Evolutionary conservation across 306 rosid genomes (phyloP).

Genomic region (Fagus crenata): DNA sequence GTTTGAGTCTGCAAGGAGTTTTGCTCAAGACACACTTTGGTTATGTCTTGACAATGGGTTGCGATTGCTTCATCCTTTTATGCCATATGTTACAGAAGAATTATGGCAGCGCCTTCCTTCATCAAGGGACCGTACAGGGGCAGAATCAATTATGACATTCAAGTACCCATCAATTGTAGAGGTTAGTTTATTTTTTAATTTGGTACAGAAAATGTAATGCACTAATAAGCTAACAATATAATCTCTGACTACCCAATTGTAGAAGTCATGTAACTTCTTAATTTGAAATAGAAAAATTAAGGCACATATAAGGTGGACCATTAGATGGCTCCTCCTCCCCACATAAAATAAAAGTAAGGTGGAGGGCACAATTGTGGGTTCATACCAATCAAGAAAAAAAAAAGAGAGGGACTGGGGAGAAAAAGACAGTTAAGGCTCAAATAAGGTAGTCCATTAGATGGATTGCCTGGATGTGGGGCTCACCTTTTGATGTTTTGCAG

Average conservation of each 20-base stretch:
- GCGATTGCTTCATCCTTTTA: constrained; percentile 94
- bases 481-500: neutral
- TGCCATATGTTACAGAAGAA: constrained; percentile 97
- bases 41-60: constrained; percentile 88
- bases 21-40: constrained; percentile 86
- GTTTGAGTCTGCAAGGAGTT: constrained; percentile 54
- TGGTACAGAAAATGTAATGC: neutral
- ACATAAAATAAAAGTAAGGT: too few relatives aligned
- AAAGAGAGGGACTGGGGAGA: too few relatives aligned
- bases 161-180: constrained; percentile 68
- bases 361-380: too few relatives aligned
- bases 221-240: neutral
- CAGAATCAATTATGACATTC: constrained; percentile 76
- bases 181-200: constrained; percentile 50
- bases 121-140: constrained; percentile 47
- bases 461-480: neutral
- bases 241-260: neutral
- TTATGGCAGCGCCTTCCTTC: constrained; percentile 98
- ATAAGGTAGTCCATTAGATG: too few relatives aligned
- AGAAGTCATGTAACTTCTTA: neutral
- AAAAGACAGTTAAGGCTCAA: too few relatives aligned
- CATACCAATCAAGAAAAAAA: too few relatives aligned
- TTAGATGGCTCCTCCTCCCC: neutral
- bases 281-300: neutral
- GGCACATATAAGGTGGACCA: neutral